These are phyloP conservation scores for Lumnitzera littorea DNA, from an alignment of 345 rosid genomes.

Conservation along the genomic window DNA sequence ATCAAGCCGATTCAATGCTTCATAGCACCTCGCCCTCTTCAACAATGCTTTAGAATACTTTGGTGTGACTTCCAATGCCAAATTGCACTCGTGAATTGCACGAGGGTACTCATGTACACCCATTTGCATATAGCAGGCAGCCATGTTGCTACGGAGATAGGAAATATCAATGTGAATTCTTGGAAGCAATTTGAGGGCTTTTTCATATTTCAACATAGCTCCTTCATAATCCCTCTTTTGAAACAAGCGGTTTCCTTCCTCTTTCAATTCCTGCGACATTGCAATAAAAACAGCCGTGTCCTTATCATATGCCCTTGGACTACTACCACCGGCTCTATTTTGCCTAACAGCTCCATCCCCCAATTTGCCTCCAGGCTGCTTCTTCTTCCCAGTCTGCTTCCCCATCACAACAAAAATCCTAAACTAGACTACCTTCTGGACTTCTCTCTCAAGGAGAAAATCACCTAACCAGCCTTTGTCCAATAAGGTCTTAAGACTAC, in stretches of 20 bases:
- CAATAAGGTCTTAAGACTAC: too few relatives aligned
- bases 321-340: slow-evolving; percentile 19
- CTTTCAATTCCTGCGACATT: slow-evolving; percentile 65
- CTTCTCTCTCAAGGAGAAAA: too few relatives aligned
- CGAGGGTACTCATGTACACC: slow-evolving; percentile 62
- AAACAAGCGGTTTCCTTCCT: slow-evolving; percentile 78
- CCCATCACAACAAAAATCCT: slow-evolving; percentile 22
- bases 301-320: slow-evolving; percentile 31
- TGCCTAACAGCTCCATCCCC: slow-evolving; percentile 33
- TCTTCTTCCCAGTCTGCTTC: slow-evolving; percentile 41
- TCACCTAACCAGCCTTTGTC: too few relatives aligned
- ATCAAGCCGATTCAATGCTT: slow-evolving; percentile 75
- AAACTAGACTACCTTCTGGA: too few relatives aligned
- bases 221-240: slow-evolving; percentile 68
- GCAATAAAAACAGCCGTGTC: slow-evolving; percentile 45
- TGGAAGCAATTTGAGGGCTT: slow-evolving; percentile 79
- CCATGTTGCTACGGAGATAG: slow-evolving; percentile 66
- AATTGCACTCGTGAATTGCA: slow-evolving; percentile 70
- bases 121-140: slow-evolving; percentile 88
- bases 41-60: slow-evolving; percentile 62
- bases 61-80: slow-evolving; percentile 66
- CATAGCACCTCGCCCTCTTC: slow-evolving; percentile 88
- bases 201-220: slow-evolving; percentile 69
- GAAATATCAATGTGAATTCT: slow-evolving; percentile 51
- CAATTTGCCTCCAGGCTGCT: slow-evolving; percentile 26